These are phyloP conservation scores for Diplodia mutila DNA, from an alignment of 2,329 filamentous ascomycete genomes.

Conservation along the genomic window DNA sequence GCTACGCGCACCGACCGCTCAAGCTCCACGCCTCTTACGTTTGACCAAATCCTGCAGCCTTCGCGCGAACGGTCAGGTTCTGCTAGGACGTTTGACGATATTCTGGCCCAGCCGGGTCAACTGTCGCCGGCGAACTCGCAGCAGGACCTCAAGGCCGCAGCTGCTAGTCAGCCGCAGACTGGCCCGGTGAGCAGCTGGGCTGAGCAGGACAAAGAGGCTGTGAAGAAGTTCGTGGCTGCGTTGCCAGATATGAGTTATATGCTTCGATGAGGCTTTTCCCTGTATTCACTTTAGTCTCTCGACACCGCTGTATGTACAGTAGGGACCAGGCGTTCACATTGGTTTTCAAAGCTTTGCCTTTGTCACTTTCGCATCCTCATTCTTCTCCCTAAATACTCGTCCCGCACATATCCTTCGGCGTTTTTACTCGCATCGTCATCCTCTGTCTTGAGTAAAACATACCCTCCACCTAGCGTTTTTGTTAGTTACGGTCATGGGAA, in stretches of 20 bases:
- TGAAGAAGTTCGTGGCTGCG: conserved; percentile 34
- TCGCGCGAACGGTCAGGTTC: background rate
- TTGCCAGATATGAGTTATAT: conserved; percentile 42
- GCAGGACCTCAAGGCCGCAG: background rate
- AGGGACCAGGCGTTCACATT: background rate
- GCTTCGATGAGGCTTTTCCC: conserved; percentile 29
- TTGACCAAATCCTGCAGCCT: conserved; percentile 23
- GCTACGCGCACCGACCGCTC: conserved; percentile 27
- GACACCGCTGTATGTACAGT: background rate
- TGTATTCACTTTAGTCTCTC: background rate
- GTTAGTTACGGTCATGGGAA: background rate
- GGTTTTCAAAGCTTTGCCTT: background rate
- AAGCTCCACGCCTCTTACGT: conserved; percentile 14
- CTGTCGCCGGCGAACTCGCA: background rate
- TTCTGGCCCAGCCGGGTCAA: background rate
- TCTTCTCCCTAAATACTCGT: background rate
- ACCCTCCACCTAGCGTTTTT: background rate
- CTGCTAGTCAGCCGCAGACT: conserved; percentile 17
- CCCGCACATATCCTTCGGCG: background rate
- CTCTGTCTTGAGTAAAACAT: background rate
- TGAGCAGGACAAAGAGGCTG: conserved; percentile 34
- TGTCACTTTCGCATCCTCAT: background rate
- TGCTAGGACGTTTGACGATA: conserved; percentile 20
- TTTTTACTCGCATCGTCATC: background rate
- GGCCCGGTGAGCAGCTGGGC: conserved; percentile 30